Base-by-base conservation (phyloP, 2,329 filamentous ascomycete species). In the Macroventuria anomochaeta region DNA sequence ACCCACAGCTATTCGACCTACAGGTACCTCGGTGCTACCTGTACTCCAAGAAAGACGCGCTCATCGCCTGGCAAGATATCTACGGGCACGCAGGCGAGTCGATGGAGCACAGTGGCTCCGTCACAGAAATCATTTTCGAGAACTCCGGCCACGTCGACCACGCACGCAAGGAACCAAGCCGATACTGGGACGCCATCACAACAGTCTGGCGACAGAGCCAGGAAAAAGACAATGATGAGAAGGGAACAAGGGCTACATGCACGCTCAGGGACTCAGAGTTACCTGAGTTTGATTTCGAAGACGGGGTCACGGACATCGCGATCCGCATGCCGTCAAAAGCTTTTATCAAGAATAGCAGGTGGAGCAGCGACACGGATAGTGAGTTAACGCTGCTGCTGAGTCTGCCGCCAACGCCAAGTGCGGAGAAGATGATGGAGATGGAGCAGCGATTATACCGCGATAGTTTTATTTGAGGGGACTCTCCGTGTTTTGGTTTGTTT, bases 121-220 rank as follows among this genome's bases (percentile, higher is more conserved):
- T 80, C 1, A 72, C 78, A 2, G 67, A 77, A 10, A 79, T 82
- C 51, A 59, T 81, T 28, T 88, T 88, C 55, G 76, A 82, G 23
- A 80, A 79, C 1, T 84, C 80, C 23, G 75, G 77, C 0, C 85
- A 88, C 67, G 85, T 86, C 8, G 83, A 80, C 0, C 84, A 88
- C 60, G 83, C 86, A 76, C 76, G 80, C 15, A 64, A 76, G 63
- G 78, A 84, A 44, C 79, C 81, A 0, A 77, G 78, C 34, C 72
- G 81, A 60, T 88, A 88, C 64, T 88, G 85, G 85, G 46, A 57
- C 28, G 61, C 65, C 18, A 59, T 76, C 4, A 43, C 49, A 3
- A 49, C 43, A 21, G 63, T 60, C 12, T 68, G 66, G 66, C 49
- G 46, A 10, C 28, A 48, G n/a, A 18, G 15, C 26, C 56, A 47